Percentiles rank a stretch among this genome's conserved stretches.
Conservation (phyloP, 352 stramenopile species). For the Elongisporangium undulatum region DNA sequence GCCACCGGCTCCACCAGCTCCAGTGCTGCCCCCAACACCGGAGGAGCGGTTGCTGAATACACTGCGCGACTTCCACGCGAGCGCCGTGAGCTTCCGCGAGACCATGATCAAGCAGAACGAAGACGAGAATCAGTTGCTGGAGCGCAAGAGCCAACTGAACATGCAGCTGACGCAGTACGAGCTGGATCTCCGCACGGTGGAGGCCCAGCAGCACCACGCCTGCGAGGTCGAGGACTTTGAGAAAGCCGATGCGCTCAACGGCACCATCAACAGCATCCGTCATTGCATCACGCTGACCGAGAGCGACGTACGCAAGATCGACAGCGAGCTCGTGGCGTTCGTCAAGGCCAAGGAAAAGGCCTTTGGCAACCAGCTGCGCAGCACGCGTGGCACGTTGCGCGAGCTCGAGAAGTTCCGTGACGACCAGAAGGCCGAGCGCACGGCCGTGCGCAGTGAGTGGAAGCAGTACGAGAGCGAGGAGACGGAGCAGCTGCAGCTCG, state of each 20-base stretch:
- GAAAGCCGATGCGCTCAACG: constrained; percentile 74
- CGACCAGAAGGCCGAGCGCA: constrained; percentile 56
- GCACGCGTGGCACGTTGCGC: constrained; percentile 60
- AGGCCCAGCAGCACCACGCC: constrained; percentile 76
- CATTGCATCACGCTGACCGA: constrained; percentile 79
- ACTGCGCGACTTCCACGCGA: constrained; percentile 71
- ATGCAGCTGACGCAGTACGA: constrained; percentile 78
- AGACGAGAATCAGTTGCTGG: constrained; percentile 66
- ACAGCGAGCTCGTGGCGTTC: constrained; percentile 64
- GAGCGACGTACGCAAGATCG: constrained; percentile 73
- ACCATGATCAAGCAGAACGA: constrained; percentile 64
- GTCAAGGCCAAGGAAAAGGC: constrained; percentile 76
- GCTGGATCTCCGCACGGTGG: constrained; percentile 72
- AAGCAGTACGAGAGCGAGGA: constrained; percentile 63
- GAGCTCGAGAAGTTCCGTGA: constrained; percentile 77
- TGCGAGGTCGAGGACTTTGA: constrained; percentile 85
- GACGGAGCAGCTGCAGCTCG: constrained; percentile 75
- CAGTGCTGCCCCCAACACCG: constrained; percentile 33
- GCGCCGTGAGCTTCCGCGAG: constrained; percentile 61
- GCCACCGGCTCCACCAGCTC: constrained; percentile 13
- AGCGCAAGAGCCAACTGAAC: constrained; percentile 57
- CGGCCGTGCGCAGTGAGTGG: constrained; percentile 40
- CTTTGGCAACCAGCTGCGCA: constrained; percentile 73
- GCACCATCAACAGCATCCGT: constrained; percentile 74
- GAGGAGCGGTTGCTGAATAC: constrained; percentile 67